Evolutionary conservation across 192 early-diverging fungal genomes (phyloP).

Genomic region (Geranomyces variabilis): DNA sequence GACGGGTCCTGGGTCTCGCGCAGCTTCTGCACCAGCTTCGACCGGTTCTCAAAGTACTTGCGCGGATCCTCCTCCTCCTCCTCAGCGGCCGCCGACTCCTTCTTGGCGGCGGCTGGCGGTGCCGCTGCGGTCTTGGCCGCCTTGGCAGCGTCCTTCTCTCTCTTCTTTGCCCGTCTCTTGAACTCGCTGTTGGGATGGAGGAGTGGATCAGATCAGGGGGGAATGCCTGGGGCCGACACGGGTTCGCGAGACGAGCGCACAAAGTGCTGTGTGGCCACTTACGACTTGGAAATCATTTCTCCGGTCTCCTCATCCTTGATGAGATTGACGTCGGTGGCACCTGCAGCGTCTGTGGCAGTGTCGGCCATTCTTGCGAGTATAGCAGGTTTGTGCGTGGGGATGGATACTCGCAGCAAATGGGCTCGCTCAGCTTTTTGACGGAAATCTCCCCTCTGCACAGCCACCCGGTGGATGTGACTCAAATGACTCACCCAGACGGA

Average conservation of each 20-base stretch:
- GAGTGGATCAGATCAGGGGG: too few relatives aligned
- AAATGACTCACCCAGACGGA: too few relatives aligned
- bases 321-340: conserved; percentile 19
- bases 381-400: too few relatives aligned
- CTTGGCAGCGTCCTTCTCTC: conserved; percentile 88
- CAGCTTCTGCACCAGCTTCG: conserved; percentile 79
- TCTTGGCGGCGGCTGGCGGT: conserved; percentile 61
- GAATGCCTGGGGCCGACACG: too few relatives aligned
- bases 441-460: too few relatives aligned
- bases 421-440: too few relatives aligned
- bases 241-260: too few relatives aligned
- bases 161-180: conserved; percentile 87
- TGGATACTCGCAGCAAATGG: too few relatives aligned
- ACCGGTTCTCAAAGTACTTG: conserved; percentile 96
- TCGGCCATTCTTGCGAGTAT: conserved; percentile 6
- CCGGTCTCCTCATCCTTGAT: conserved; percentile 80
- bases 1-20: conserved; percentile 80
- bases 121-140: conserved; percentile 49
- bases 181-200: conserved; percentile 67
- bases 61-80: conserved; percentile 83
- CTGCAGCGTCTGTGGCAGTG: neutral
- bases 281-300: conserved; percentile 94
- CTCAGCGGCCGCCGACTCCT: conserved; percentile 53
- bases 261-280: conserved; percentile 43
- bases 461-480: too few relatives aligned